A percentile compares a stretch with the other conserved stretches of the same genome.
Conservation (phyloP, 495 filamentous ascomycete genomes). For the Tuber umbilicatum region DNA sequence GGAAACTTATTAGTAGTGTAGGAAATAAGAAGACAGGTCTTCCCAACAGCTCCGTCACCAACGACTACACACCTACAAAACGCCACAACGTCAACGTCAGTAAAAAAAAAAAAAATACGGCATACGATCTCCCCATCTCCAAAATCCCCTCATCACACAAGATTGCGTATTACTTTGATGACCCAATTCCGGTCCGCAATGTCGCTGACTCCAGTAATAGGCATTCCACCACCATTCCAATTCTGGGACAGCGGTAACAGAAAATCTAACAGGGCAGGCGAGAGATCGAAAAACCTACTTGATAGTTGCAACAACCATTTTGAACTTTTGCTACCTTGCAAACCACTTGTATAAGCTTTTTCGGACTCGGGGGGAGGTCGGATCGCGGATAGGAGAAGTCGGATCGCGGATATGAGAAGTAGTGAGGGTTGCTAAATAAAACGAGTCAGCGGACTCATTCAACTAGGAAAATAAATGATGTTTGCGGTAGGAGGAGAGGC, state of each 20-base stretch:
- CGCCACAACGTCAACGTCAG: constrained; percentile 19
- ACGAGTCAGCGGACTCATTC: constrained; percentile 18
- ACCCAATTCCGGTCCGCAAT: neutral
- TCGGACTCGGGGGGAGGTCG: constrained; percentile 10
- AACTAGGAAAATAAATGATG: constrained; percentile 7
- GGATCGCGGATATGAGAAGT: constrained; percentile 21
- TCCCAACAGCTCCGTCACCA: constrained; percentile 97
- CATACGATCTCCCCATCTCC: neutral
- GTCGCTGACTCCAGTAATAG: constrained; percentile 5
- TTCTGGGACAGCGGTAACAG: constrained; percentile 8
- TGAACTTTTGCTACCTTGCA: constrained; percentile 36
- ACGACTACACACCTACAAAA: constrained; percentile 84
- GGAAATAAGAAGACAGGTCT: constrained; percentile 96
- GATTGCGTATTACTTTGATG: neutral
- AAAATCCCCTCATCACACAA: neutral
- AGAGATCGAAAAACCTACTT: constrained; percentile 54
- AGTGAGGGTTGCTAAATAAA: constrained; percentile 14
- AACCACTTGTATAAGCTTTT: constrained; percentile 12
- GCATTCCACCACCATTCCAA: constrained; percentile 2
- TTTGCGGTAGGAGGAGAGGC: constrained; percentile 11
- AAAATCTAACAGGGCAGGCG: constrained; percentile 11
- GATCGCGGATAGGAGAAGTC: constrained; percentile 20
- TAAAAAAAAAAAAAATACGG: neutral
- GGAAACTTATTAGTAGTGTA: constrained; percentile 99
- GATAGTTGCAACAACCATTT: constrained; percentile 77